Evolutionary conservation across 306 rosid species (phyloP).

Genomic region (Glycine soja): DNA sequence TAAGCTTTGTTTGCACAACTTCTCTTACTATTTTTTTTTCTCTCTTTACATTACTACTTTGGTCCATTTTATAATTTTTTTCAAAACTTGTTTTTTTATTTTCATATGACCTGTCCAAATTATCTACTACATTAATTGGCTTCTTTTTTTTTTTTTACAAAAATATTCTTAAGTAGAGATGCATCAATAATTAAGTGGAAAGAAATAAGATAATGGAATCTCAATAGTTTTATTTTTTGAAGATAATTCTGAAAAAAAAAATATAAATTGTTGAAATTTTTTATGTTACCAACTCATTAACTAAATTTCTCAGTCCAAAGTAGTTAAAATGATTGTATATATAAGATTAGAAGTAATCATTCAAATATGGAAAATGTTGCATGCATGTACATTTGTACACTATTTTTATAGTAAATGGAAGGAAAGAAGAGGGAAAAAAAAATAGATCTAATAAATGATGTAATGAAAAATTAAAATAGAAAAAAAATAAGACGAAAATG

Average conservation of each 20-base stretch:
- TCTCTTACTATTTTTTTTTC: background rate
- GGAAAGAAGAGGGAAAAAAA: too few species aligned
- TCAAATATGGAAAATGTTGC: background rate
- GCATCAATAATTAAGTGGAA: background rate
- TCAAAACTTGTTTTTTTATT: background rate
- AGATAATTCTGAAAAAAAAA: too few species aligned
- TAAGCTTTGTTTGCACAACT: slow-evolving; percentile 20
- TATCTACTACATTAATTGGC: background rate
- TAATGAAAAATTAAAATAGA: too few species aligned
- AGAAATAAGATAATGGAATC: background rate
- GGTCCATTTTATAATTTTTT: too few species aligned
- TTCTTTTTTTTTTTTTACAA: background rate
- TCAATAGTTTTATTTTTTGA: background rate
- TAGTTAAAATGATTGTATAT: background rate
- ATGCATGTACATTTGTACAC: too few species aligned
- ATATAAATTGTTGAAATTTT: too few species aligned
- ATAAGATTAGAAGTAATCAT: background rate
- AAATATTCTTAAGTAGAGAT: background rate
- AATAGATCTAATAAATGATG: too few species aligned
- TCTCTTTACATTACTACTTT: background rate
- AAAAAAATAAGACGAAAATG: too few species aligned
- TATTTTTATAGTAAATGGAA: too few species aligned
- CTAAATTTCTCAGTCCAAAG: background rate
- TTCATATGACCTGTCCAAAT: background rate
- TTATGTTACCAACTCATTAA: too few species aligned